Conservation (phyloP, 1,284 basidiomycete species). For the Trichosporon sp. region DNA sequence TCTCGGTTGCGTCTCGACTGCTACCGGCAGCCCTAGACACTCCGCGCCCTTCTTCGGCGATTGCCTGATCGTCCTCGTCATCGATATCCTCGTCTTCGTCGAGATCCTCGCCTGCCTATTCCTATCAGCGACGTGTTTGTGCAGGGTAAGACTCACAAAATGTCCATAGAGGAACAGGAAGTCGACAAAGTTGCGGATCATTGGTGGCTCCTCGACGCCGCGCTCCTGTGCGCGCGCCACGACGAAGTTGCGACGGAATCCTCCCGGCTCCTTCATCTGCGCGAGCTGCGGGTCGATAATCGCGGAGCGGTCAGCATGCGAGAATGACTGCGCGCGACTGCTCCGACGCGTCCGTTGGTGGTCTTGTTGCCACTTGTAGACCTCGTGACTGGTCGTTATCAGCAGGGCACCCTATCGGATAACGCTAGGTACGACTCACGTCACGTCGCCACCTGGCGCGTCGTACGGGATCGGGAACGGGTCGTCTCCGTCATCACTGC, state of each 20-base stretch:
- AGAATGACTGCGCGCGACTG: slow-evolving; percentile 63
- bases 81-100: slow-evolving; percentile 73
- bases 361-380: slow-evolving; percentile 88
- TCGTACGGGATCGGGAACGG: slow-evolving; percentile 81
- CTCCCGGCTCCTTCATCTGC: slow-evolving; percentile 88
- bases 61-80: slow-evolving; percentile 51
- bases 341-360: slow-evolving; percentile 57
- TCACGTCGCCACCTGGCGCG: slow-evolving; percentile 79
- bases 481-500: slow-evolving; percentile 50
- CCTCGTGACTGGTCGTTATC: slow-evolving; percentile 63
- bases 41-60: slow-evolving; percentile 11
- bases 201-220: slow-evolving; percentile 59
- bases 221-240: slow-evolving; percentile 65
- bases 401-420: neutral
- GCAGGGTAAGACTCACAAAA: slow-evolving; percentile 61
- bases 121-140: neutral
- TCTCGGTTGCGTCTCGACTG: slow-evolving; percentile 12
- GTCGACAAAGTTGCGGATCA: slow-evolving; percentile 82
- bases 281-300: slow-evolving; percentile 65
- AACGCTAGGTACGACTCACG: slow-evolving; percentile 58
- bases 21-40: neutral
- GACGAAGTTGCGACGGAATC: slow-evolving; percentile 84
- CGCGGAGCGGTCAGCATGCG: slow-evolving; percentile 57
- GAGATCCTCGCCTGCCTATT: slow-evolving; percentile 87
- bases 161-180: slow-evolving; percentile 90